Percentiles rank a stretch among this genome's conserved stretches.
Conservation (phyloP, 495 filamentous ascomycete genomes). For the Rusavskia elegans region DNA sequence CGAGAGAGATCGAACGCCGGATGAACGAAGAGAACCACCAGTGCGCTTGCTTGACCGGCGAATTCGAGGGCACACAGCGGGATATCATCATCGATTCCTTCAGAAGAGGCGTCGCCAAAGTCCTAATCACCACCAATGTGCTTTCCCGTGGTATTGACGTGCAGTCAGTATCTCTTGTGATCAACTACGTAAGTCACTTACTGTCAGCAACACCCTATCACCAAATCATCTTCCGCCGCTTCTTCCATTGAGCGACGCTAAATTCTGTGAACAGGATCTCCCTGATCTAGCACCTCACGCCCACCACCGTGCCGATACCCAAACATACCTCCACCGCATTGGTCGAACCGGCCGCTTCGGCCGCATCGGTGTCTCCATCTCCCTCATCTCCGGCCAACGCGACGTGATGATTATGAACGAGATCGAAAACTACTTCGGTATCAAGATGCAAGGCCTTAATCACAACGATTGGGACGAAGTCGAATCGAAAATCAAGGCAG, state of each 20-base stretch:
- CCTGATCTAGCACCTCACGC: slow-evolving; percentile 41
- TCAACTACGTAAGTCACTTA: slow-evolving; percentile 58
- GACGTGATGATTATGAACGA: slow-evolving; percentile 59
- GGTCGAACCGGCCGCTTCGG: slow-evolving; percentile 95
- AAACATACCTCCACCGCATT: slow-evolving; percentile 97
- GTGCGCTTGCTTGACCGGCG: slow-evolving; percentile 76
- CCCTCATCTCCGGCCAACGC: slow-evolving; percentile 66
- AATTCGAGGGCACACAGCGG: slow-evolving; percentile 65
- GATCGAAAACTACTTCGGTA: slow-evolving; percentile 58
- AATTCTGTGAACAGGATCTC: slow-evolving; percentile 1
- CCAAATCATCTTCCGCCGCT: no score
- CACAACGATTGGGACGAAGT: slow-evolving; percentile 72
- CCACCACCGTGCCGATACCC: slow-evolving; percentile 47
- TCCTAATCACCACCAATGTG: slow-evolving; percentile 98
- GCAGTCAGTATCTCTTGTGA: slow-evolving; percentile 87
- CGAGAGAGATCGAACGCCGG: slow-evolving; percentile 62
- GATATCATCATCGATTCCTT: slow-evolving; percentile 79
- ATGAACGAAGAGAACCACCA: slow-evolving; percentile 83
- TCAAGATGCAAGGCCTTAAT: slow-evolving; percentile 40
- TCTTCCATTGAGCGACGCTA: no score
- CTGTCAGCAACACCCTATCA: no score
- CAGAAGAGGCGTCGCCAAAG: slow-evolving; percentile 72
- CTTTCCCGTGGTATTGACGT: slow-evolving; percentile 95
- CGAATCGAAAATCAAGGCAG: slow-evolving; percentile 63
- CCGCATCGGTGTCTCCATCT: slow-evolving; percentile 88